Base-by-base conservation (phyloP, 1,284 basidiomycete genomes). In the Ustilago tritici region DNA sequence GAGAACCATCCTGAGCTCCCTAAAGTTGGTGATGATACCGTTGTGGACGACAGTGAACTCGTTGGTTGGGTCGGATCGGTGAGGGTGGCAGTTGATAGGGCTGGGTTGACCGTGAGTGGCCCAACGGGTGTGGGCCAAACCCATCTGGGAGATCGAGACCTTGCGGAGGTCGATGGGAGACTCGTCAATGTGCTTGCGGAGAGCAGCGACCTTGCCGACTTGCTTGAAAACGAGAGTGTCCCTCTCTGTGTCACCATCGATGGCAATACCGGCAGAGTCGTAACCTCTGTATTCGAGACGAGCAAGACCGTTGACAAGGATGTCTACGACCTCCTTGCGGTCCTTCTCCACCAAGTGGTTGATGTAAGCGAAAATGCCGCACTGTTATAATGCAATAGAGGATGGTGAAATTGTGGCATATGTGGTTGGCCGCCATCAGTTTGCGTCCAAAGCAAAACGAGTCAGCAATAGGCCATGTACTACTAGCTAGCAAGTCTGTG, bases 91-190 rank as follows among this genome's bases (percentile, higher is more conserved):
- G 89, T 99, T 99, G 83, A 90, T 87, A 61, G 92, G 90, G 35
- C 92, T 93, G 4, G 85, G 88, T 58, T 92, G 91, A 72, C 97
- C 97, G 87, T 99, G 97, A n/a, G 97, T 99, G 3, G 97, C 97
- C 97, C 97, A 99, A 77, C 97, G 94, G 17, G 97, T 99, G 89
- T 99, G 97, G 32, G 96, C 97, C 88, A 99, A 98, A 59, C 94
- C 95, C 60, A 95, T 94, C 88, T 98, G 95, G 60, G 92, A 92
- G 69, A 95, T 87, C 87, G 92, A 93, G 40, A 91, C 90, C 89
- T 94, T 95, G 86, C 89, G 88, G 80, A 94, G 92, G 88, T 98
- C 91, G 83, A 95, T 86, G 86, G 88, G 75, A 17, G 93, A 92
- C 77, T 90, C 89, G 64, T 92, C 91, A 83, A 98, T 96, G 88